Conservation (phyloP, 2,329 filamentous ascomycete species). For the Neofusicoccum parvum region DNA sequence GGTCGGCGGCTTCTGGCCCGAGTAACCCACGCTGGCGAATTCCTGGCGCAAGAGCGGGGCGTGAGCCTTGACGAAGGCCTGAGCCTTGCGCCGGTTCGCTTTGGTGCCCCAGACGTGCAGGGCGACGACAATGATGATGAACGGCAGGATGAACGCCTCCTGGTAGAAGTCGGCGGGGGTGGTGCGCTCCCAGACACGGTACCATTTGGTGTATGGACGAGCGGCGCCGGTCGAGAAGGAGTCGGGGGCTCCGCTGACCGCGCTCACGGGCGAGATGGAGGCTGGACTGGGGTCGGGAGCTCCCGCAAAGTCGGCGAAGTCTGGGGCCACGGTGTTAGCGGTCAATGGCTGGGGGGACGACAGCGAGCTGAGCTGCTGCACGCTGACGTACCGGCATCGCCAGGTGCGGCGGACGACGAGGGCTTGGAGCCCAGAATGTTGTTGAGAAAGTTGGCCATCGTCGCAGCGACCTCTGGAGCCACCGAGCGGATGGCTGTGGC, state of each 20-base stretch:
- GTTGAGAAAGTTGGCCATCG: conserved; percentile 62
- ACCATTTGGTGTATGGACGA: conserved; percentile 88
- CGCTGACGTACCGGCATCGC: conserved; percentile 64
- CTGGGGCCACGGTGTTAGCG: conserved; percentile 49
- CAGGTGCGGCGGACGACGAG: conserved; percentile 54
- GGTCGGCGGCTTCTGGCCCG: conserved; percentile 50
- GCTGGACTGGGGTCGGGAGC: conserved; percentile 67
- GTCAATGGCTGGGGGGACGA: conserved; percentile 22
- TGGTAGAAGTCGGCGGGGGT: conserved; percentile 80
- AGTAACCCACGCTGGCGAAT: conserved; percentile 85
- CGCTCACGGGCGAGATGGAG: conserved; percentile 47
- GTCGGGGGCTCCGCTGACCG: conserved; percentile 42
- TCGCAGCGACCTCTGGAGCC: conserved; percentile 8
- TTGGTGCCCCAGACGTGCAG: conserved; percentile 81
- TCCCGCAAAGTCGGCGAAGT: conserved; percentile 91
- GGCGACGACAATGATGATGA: conserved; percentile 73
- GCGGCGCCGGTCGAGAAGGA: conserved; percentile 50
- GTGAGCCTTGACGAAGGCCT: conserved; percentile 77
- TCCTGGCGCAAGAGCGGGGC: conserved; percentile 72
- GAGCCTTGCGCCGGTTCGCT: conserved; percentile 78
- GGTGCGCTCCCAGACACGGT: conserved; percentile 91
- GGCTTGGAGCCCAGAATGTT: conserved; percentile 69
- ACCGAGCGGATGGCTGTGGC: neutral
- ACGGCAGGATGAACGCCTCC: conserved; percentile 78
- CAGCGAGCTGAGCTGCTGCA: conserved; percentile 26